A percentile compares a stretch with the other conserved stretches of the same genome.
Evolutionary conservation across 192 early-diverging fungal species (phyloP).

Genomic region (Podila epigama): DNA sequence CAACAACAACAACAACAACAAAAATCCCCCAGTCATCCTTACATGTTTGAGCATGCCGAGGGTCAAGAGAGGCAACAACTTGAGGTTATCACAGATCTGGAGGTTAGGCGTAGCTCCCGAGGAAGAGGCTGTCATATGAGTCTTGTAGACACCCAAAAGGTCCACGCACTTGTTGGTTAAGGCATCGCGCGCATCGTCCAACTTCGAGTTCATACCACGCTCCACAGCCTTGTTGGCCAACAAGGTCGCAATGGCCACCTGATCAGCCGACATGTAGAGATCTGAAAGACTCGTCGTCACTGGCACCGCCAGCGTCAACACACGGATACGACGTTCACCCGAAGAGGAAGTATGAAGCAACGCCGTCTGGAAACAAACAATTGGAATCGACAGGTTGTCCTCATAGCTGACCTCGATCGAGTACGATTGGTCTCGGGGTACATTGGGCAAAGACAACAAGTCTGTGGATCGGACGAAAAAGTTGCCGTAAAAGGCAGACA

Average conservation of each 20-base stretch:
- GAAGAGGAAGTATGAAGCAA: slow-evolving; percentile 87
- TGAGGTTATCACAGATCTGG: slow-evolving; percentile 83
- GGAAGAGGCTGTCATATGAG: slow-evolving; percentile 71
- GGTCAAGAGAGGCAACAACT: slow-evolving; percentile 83
- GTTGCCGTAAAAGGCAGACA: slow-evolving; percentile 95
- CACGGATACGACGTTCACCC: slow-evolving; percentile 92
- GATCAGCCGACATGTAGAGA: slow-evolving; percentile 84
- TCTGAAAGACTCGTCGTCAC: slow-evolving; percentile 83
- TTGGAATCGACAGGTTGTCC: slow-evolving; percentile 74
- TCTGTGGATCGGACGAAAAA: slow-evolving; percentile 97
- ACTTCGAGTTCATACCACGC: slow-evolving; percentile 79
- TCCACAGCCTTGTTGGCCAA: slow-evolving; percentile 93
- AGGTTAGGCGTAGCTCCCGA: slow-evolving; percentile 83
- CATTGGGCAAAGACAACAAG: slow-evolving; percentile 89
- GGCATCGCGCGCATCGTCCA: slow-evolving; percentile 95
- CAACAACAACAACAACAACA: not conserved
- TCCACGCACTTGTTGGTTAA: slow-evolving; percentile 87
- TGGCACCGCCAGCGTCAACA: slow-evolving; percentile 88
- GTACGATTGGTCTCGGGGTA: slow-evolving; percentile 91
- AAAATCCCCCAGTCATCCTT: slow-evolving; percentile 41
- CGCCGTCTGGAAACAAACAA: slow-evolving; percentile 95
- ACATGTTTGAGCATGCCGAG: slow-evolving; percentile 89
- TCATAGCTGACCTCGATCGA: slow-evolving; percentile 82
- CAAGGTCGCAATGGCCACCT: slow-evolving; percentile 81
- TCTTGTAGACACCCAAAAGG: slow-evolving; percentile 91